phyloP scores from a whole-genome alignment of 2,329 filamentous ascomycete species.

The Penicillium hordei region DNA sequence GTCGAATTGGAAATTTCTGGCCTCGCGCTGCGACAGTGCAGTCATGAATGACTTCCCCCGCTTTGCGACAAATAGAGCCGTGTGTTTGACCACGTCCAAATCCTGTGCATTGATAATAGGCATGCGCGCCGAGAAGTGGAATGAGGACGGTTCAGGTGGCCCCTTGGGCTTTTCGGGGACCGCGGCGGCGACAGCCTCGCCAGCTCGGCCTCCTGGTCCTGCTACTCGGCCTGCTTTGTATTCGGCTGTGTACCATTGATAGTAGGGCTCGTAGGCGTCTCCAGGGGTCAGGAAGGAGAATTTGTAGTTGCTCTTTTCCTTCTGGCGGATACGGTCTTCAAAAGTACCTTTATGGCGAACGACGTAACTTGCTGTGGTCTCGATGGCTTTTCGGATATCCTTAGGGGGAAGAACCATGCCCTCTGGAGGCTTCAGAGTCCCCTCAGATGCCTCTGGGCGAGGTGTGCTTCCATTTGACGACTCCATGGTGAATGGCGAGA shows the following conservation, averaged over 20 bases:
- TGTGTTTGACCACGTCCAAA: constrained; percentile 70
- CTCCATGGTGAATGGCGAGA: constrained; percentile 36
- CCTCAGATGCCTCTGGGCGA: constrained; percentile 57
- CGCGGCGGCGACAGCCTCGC: constrained; percentile 56
- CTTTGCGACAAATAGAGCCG: constrained; percentile 88
- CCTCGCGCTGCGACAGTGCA: constrained; percentile 80
- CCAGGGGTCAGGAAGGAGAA: constrained; percentile 80
- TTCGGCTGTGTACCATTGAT: constrained; percentile 62
- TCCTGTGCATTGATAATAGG: constrained; percentile 96
- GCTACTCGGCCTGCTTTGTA: constrained; percentile 58
- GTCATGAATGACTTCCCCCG: constrained; percentile 93
- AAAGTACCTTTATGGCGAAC: constrained; percentile 66
- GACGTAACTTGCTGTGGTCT: constrained; percentile 94
- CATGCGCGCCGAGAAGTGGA: constrained; percentile 93
- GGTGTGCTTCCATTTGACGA: constrained; percentile 41
- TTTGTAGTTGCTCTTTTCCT: constrained; percentile 80
- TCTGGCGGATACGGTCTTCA: constrained; percentile 81
- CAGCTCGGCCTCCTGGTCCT: constrained; percentile 63
- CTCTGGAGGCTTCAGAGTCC: constrained; percentile 73
- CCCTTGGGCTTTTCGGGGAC: constrained; percentile 70
- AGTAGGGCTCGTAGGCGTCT: constrained; percentile 86
- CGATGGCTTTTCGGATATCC: constrained; percentile 79
- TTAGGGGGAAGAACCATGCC: constrained; percentile 83
- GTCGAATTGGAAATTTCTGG: constrained; percentile 90
- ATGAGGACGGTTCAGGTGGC: constrained; percentile 80